Evolutionary conservation across 179 eudicot genomes (phyloP), one percentile per base, ranked within the genome.

Genomic region (Camellia oleifera): DNA sequence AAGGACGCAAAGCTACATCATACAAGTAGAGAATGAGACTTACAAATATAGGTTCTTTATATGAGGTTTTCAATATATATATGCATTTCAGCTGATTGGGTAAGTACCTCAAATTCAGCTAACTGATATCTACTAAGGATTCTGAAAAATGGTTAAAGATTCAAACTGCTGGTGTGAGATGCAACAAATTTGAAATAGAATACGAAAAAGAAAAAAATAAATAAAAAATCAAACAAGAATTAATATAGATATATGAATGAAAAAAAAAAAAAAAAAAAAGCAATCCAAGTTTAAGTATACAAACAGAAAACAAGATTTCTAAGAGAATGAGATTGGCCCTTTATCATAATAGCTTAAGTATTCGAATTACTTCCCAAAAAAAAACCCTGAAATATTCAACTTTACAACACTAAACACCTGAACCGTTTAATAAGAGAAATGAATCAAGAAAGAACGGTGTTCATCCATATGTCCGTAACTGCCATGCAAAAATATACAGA

Each of bases 51-150:
- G 32, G 32, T 32, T 32, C 32, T 32, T 32, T 32, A 32, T 32
- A 32, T 32, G 32, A 32, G 32, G 32, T 32, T 32, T 32, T 32
- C 20, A 64, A 64, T 2, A 7, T 0, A 20, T 0, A 64, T 64
- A 18, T 64, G 68, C 40, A 18, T 11, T 23, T 50, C 23, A 67
- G 56, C 58, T 40, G 75, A 78, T 56, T 15, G 44, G 60, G 17
- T 26, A 75, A 18, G 14, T 82, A 86, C 89, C 89, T 95, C 99
- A 58, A 95, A 95, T 79, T 95, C 99, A 45, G 99, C 95, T 85
- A 95, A 83, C 80, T 94, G 89, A 83, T 92, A 88, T 40, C 95
- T 83, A 54, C 97, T 95, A 0, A 95, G 98, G 18, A 95, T 88
- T 81, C 92, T 89, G 84, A 64, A 70, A 8, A 56, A 20, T 14